Percentiles rank a stretch among this genome's conserved stretches.
These are phyloP conservation scores for Nidularia pulvinata DNA, from an alignment of 768 basidiomycete genomes.

Conservation along the genomic window DNA sequence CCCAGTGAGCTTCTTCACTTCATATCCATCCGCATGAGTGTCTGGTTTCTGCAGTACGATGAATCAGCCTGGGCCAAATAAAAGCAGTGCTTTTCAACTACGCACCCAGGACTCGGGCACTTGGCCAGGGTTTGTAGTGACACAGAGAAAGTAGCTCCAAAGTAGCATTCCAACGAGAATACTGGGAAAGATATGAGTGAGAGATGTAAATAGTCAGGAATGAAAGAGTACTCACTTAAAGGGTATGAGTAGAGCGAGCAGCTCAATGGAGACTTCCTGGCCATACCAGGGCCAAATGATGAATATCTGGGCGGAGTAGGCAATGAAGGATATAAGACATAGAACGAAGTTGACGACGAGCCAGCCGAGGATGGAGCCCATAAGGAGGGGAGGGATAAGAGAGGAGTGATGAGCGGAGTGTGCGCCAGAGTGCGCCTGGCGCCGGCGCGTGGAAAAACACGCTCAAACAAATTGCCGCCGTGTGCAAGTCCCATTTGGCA, in stretches of 20 bases:
- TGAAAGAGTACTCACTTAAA: constrained; percentile 73
- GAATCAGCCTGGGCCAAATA: neutral
- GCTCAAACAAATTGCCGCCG: neutral
- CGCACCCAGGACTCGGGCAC: constrained; percentile 83
- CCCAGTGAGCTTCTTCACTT: constrained; percentile 90
- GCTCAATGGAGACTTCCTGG: constrained; percentile 65
- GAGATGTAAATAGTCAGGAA: neutral
- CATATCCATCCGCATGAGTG: constrained; percentile 68
- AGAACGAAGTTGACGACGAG: constrained; percentile 71
- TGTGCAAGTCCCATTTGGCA: neutral
- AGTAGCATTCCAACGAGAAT: constrained; percentile 73
- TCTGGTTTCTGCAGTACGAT: constrained; percentile 65
- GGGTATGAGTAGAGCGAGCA: constrained; percentile 75
- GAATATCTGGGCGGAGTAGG: constrained; percentile 88
- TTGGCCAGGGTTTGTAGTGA: constrained; percentile 80
- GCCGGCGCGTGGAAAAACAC: neutral
- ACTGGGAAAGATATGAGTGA: constrained; percentile 36
- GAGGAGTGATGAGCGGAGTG: neutral
- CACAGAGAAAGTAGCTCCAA: constrained; percentile 89
- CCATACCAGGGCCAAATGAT: constrained; percentile 96
- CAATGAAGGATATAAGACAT: constrained; percentile 81
- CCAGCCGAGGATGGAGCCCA: constrained; percentile 49
- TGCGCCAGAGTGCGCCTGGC: neutral
- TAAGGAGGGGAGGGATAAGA: constrained; percentile 6
- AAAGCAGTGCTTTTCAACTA: neutral